Percentiles rank a stretch among this genome's conserved stretches.
phyloP scores from a whole-genome alignment of 2,329 filamentous ascomycete genomes.

The Karstenula rhodostoma region DNA sequence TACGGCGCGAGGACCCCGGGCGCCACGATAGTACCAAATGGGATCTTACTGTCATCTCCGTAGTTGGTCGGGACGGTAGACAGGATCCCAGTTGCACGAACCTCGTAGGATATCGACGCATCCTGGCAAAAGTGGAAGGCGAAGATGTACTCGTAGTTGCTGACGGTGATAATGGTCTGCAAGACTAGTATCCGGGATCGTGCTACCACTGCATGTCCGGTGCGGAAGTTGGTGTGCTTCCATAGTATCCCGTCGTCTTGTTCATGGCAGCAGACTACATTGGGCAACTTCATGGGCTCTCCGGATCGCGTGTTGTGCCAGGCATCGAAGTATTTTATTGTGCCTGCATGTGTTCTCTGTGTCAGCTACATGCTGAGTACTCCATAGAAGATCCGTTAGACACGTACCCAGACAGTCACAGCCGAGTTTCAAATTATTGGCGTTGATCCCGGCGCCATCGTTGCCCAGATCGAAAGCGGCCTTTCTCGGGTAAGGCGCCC shows the following conservation, averaged over 20 bases:
- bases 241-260: constrained; percentile 58
- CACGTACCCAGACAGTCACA: constrained; percentile 54
- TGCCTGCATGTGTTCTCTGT: not conserved
- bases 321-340: constrained; percentile 55
- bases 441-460: constrained; percentile 52
- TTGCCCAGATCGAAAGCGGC: constrained; percentile 62
- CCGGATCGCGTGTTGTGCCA: constrained; percentile 48
- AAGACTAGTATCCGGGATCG: constrained; percentile 34
- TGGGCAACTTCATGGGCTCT: constrained; percentile 49
- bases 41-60: constrained; percentile 35
- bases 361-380: not conserved
- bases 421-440: constrained; percentile 54
- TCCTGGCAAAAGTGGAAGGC: constrained; percentile 54
- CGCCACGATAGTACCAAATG: constrained; percentile 52
- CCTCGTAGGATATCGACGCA: constrained; percentile 52
- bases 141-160: constrained; percentile 47
- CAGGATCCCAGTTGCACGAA: constrained; percentile 55
- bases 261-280: constrained; percentile 64
- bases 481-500: constrained; percentile 72
- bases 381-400: no score
- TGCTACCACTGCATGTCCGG: constrained; percentile 29
- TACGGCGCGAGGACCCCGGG: constrained; percentile 54
- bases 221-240: constrained; percentile 42
- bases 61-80: constrained; percentile 51
- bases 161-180: constrained; percentile 37